phyloP scores from a whole-genome alignment of 768 basidiomycete genomes.

The Termitomyces sp. region DNA sequence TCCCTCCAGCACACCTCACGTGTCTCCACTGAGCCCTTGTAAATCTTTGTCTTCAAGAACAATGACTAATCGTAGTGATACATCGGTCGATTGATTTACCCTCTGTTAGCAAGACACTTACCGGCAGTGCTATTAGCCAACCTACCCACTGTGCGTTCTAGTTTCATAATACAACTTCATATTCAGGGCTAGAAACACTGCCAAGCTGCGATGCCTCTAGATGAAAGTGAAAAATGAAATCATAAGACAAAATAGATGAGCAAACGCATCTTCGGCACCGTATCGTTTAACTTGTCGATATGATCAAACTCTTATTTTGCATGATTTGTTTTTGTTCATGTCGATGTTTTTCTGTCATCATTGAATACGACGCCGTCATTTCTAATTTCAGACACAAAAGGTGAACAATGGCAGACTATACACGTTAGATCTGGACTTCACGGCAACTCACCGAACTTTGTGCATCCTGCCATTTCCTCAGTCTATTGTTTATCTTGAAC shows the following conservation, averaged over 20 bases:
- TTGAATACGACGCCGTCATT: no score
- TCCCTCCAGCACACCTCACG: conserved; percentile 84
- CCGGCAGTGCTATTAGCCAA: conserved; percentile 71
- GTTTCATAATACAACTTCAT: conserved; percentile 56
- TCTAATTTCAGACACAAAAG: no score
- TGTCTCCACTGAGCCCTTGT: conserved; percentile 68
- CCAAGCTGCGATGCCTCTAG: conserved; percentile 1
- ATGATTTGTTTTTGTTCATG: no score
- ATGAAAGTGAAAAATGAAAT: background rate
- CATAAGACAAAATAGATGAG: background rate
- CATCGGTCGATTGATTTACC: background rate
- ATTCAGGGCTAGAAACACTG: conserved; percentile 13
- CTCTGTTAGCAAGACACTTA: conserved; percentile 23
- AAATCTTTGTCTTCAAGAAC: conserved; percentile 73
- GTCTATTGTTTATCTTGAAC: no score
- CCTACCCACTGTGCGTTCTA: conserved; percentile 54
- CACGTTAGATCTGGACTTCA: no score
- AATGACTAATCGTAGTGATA: conserved; percentile 39
- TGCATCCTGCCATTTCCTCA: no score
- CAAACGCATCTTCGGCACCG: conserved; percentile 32
- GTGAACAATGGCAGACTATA: no score
- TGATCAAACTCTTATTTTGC: conserved; percentile 12
- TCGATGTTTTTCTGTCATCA: no score
- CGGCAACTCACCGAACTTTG: no score
- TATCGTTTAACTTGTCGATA: conserved; percentile 79